Percentiles rank a stretch among this genome's conserved stretches.
phyloP scores from a whole-genome alignment of 768 basidiomycete species.

The Calvatia gigantea region DNA sequence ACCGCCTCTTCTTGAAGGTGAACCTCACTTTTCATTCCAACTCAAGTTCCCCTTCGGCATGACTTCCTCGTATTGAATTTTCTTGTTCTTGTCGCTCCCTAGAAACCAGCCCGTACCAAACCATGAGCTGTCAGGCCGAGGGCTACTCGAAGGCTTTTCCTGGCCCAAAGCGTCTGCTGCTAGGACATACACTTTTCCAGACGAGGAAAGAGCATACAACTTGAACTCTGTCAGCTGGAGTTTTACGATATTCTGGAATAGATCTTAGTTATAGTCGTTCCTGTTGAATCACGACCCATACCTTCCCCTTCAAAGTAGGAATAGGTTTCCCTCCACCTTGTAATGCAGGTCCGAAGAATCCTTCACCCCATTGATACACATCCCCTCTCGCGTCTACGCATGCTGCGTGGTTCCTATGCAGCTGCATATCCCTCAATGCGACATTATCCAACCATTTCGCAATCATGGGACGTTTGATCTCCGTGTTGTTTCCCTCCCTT shows the following conservation, averaged over 20 bases:
- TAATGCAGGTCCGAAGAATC: slow-evolving; percentile 42
- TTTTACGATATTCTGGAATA: slow-evolving; percentile 61
- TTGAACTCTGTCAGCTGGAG: slow-evolving; percentile 57
- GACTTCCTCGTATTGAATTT: slow-evolving; percentile 60
- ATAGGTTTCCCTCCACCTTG: slow-evolving; percentile 33
- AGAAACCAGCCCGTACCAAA: slow-evolving; percentile 61
- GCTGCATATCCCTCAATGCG: slow-evolving; percentile 68
- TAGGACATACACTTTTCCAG: slow-evolving; percentile 72
- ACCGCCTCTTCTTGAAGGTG: background rate
- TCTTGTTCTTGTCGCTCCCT: slow-evolving; percentile 44
- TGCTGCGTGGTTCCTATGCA: slow-evolving; percentile 65
- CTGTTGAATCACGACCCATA: slow-evolving; percentile 23
- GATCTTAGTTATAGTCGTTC: background rate
- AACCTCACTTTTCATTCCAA: slow-evolving; percentile 63
- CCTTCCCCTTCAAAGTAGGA: slow-evolving; percentile 64
- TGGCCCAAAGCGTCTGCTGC: slow-evolving; percentile 51
- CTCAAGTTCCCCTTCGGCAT: slow-evolving; percentile 48
- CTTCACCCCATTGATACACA: slow-evolving; percentile 81
- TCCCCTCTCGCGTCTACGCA: slow-evolving; percentile 80
- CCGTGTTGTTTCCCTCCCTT: slow-evolving; percentile 28
- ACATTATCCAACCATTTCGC: slow-evolving; percentile 60
- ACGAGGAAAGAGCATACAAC: slow-evolving; percentile 76
- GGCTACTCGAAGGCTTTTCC: slow-evolving; percentile 29
- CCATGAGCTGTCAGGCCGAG: slow-evolving; percentile 49
- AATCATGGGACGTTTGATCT: slow-evolving; percentile 46